Conservation (phyloP, 345 rosid species). For the Lepidium aucheri region DNA sequence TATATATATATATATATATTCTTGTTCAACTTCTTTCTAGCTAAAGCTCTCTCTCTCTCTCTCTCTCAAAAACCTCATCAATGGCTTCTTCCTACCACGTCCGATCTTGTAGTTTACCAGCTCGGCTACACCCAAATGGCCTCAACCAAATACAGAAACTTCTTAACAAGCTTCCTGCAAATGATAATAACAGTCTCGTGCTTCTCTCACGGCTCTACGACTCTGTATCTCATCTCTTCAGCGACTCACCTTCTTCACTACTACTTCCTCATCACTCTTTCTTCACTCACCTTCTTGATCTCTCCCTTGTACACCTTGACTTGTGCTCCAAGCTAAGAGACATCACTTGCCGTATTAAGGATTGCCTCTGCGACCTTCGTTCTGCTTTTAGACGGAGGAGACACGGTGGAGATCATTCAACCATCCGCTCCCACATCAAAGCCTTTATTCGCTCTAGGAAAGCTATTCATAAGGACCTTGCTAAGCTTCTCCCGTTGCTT, state of each 20-base stretch:
- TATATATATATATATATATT: slow-evolving; percentile 12
- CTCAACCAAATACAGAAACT: slow-evolving; percentile 19
- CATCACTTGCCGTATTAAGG: slow-evolving; percentile 30
- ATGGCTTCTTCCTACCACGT: slow-evolving; percentile 30
- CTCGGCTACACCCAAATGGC: slow-evolving; percentile 38
- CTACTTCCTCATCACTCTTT: slow-evolving; percentile 21
- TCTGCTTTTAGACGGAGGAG: slow-evolving; percentile 53
- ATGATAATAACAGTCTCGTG: slow-evolving; percentile 15
- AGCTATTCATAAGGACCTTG: slow-evolving; percentile 10
- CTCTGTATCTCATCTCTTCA: slow-evolving; percentile 34
- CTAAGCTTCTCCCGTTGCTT: slow-evolving; percentile 19
- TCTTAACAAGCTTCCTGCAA: slow-evolving; percentile 16
- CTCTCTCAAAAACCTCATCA: not conserved
- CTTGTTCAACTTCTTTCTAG: slow-evolving; percentile 2
- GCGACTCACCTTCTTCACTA: slow-evolving; percentile 17
- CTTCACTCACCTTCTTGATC: slow-evolving; percentile 24
- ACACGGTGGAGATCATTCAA: slow-evolving; percentile 28
- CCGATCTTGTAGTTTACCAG: slow-evolving; percentile 54
- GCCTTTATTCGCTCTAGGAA: slow-evolving; percentile 24
- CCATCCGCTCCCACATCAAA: slow-evolving; percentile 23
- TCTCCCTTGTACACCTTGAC: slow-evolving; percentile 31
- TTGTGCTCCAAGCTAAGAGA: slow-evolving; percentile 51
- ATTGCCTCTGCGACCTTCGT: slow-evolving; percentile 38
- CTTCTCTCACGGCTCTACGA: slow-evolving; percentile 36
- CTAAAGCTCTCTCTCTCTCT: slow-evolving; percentile 5